Percentiles rank a stretch among this genome's conserved stretches.
phyloP scores from a whole-genome alignment of 441 rosid genomes.

The Geranium incanum region DNA sequence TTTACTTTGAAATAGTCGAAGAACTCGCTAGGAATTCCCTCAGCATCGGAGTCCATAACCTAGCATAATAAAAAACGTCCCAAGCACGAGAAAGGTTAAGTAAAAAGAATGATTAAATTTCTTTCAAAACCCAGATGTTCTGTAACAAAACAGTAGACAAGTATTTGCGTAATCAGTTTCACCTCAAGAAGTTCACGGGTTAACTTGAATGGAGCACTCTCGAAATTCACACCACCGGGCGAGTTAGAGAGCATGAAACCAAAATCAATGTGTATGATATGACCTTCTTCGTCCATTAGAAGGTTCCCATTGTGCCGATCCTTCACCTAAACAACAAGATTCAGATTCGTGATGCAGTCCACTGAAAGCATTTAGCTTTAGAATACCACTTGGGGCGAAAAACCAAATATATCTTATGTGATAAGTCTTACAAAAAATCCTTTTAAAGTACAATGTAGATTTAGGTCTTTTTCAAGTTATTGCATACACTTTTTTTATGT shows the following conservation, averaged over 20 bases:
- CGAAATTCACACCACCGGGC: conserved; percentile 95
- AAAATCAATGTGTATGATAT: conserved; percentile 94
- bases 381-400: background rate
- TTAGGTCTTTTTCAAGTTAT: background rate
- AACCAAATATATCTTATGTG: background rate
- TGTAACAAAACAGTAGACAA: background rate
- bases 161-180: background rate
- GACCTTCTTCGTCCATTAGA: conserved; percentile 94
- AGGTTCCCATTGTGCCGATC: conserved; percentile 98
- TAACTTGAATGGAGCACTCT: conserved; percentile 95
- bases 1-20: conserved; percentile 88
- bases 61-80: conserved; percentile 25
- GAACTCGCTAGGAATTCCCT: conserved; percentile 95
- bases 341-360: conserved; percentile 1
- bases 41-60: conserved; percentile 99
- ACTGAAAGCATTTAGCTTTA: background rate
- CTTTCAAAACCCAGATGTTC: too few relatives aligned
- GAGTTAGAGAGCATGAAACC: conserved; percentile 99
- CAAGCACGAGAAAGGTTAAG: conserved; percentile 10
- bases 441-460: background rate
- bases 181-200: conserved; percentile 98
- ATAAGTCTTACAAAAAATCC: background rate
- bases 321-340: conserved; percentile 49
- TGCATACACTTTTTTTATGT: background rate
- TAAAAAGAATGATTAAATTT: background rate